Evolutionary conservation across 2,329 filamentous ascomycete species (phyloP).

Genomic region (Coleophoma cylindrospora): DNA sequence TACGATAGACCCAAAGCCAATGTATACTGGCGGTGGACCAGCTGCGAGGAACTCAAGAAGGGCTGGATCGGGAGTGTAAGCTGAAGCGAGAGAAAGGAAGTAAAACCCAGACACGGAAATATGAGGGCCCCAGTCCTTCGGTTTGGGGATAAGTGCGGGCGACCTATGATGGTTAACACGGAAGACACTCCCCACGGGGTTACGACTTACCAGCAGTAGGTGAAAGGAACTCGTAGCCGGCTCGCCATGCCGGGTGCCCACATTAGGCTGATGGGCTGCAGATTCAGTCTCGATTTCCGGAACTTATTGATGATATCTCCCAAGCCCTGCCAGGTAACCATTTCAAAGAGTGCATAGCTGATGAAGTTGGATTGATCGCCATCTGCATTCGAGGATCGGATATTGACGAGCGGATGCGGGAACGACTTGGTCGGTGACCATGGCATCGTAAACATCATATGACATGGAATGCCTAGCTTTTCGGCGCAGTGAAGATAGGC

Average conservation of each 20-base stretch:
- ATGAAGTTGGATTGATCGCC: conserved; percentile 33
- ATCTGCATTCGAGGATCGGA: conserved; percentile 24
- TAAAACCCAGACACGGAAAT: conserved; percentile 29
- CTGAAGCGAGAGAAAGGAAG: conserved; percentile 60
- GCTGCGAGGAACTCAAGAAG: conserved; percentile 1
- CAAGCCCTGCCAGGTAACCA: conserved; percentile 48
- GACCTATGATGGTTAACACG: neutral
- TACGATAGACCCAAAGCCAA: conserved; percentile 8
- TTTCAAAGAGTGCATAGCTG: conserved; percentile 40
- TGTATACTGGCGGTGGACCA: conserved; percentile 5
- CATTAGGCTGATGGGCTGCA: conserved; percentile 1
- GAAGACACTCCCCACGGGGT: too few species aligned
- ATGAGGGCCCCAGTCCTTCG: conserved; percentile 58
- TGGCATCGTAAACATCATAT: conserved; percentile 24
- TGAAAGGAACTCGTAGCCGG: conserved; percentile 1
- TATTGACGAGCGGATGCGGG: conserved; percentile 40
- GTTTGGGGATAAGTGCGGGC: conserved; percentile 49
- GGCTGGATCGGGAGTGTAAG: conserved; percentile 30
- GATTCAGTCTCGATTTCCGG: neutral
- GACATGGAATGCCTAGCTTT: conserved; percentile 51
- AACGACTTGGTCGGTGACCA: conserved; percentile 3
- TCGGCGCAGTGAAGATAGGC: conserved; percentile 53
- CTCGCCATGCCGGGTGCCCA: conserved; percentile 2
- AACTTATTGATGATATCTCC: conserved; percentile 66
- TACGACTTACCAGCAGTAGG: conserved; percentile 1